phyloP scores from a whole-genome alignment of 192 early-diverging fungal genomes.

The Backusella tuberculispora region DNA sequence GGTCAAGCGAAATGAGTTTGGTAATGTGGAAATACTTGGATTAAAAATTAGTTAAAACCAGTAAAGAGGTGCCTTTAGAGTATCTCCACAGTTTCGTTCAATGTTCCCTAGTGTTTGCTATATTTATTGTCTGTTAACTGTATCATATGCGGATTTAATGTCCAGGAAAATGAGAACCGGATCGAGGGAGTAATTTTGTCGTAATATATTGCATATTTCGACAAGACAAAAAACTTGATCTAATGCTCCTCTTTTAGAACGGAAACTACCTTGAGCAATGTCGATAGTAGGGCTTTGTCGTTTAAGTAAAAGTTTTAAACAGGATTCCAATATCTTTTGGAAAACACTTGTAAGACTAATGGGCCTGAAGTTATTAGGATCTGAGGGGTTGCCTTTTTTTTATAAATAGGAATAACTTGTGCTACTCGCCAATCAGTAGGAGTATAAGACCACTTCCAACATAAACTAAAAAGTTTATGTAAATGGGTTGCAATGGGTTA shows the following conservation, averaged over 20 bases:
- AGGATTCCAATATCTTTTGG: constrained; percentile 23
- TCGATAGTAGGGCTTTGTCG: not conserved
- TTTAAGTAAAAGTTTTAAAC: not conserved
- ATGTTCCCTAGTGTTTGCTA: too few relatives aligned
- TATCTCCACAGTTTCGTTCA: too few relatives aligned
- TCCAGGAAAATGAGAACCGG: too few relatives aligned
- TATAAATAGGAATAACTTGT: constrained; percentile 23
- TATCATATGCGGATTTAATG: too few relatives aligned
- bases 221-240: constrained; percentile 32
- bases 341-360: constrained; percentile 26
- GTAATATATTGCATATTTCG: constrained; percentile 26
- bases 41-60: too few relatives aligned
- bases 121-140: too few relatives aligned
- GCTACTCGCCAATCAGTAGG: constrained; percentile 23
- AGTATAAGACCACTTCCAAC: constrained; percentile 5
- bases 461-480: too few relatives aligned
- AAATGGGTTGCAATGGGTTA: too few relatives aligned
- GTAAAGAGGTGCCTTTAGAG: too few relatives aligned
- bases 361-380: constrained; percentile 23
- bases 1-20: too few relatives aligned
- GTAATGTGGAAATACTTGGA: too few relatives aligned
- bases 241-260: constrained; percentile 18
- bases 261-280: constrained; percentile 36
- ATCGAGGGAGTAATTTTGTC: too few relatives aligned
- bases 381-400: not conserved